Evolutionary conservation across 768 basidiomycete species (phyloP).

Genomic region (Rubroboletus pulcherrimus): DNA sequence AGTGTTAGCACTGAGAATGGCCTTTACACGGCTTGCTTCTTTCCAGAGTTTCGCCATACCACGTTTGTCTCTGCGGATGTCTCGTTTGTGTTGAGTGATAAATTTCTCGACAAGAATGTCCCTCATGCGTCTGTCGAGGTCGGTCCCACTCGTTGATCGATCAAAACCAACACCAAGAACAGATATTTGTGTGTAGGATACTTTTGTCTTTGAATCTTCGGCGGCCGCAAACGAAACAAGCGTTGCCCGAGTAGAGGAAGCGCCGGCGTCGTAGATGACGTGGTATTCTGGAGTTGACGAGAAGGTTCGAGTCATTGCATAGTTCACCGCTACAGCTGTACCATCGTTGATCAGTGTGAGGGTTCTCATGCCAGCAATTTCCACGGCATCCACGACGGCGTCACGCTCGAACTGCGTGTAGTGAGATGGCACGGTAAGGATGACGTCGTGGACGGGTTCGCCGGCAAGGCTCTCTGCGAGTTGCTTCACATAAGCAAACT

Average conservation of each 20-base stretch:
- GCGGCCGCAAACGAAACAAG: conserved; percentile 60
- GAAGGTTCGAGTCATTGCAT: conserved; percentile 94
- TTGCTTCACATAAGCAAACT: conserved; percentile 84
- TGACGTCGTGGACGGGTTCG: conserved; percentile 78
- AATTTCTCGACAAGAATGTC: conserved; percentile 78
- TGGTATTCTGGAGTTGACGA: conserved; percentile 69
- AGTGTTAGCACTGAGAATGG: conserved; percentile 87
- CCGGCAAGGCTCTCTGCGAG: conserved; percentile 75
- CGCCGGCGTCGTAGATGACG: conserved; percentile 92
- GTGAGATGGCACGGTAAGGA: conserved; percentile 88
- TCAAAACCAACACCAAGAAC: conserved; percentile 84
- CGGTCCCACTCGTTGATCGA: conserved; percentile 70
- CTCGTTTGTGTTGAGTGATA: conserved; percentile 62
- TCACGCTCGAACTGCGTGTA: conserved; percentile 90
- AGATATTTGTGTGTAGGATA: conserved; percentile 63
- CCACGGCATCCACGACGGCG: conserved; percentile 87
- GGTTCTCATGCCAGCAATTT: conserved; percentile 82
- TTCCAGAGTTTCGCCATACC: conserved; percentile 95
- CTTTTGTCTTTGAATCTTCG: conserved; percentile 47
- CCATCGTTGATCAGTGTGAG: conserved; percentile 90
- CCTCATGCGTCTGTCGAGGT: conserved; percentile 78
- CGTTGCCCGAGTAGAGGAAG: conserved; percentile 75
- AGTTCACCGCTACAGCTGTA: conserved; percentile 93
- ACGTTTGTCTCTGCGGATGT: conserved; percentile 67
- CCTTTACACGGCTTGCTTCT: conserved; percentile 88